phyloP scores from a whole-genome alignment of 176 grass and related monocot genomes.

The Secale cereale region DNA sequence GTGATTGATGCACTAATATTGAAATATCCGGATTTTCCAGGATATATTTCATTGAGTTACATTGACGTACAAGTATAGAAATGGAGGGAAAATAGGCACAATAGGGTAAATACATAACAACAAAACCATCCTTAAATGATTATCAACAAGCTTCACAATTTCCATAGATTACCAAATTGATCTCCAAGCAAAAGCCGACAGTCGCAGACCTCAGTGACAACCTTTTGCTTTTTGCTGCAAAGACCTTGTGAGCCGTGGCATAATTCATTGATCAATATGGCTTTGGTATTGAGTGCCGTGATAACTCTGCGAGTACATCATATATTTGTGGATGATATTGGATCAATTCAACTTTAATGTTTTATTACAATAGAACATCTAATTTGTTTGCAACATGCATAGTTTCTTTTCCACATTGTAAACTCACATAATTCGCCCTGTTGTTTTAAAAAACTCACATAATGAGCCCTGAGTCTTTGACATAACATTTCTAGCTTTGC shows the following conservation, averaged over 20 bases:
- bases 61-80: not conserved
- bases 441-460: too few species aligned
- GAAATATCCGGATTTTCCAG: not conserved
- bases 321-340: not conserved
- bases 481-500: not conserved
- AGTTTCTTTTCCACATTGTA: not conserved
- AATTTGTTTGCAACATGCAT: not conserved
- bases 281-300: not conserved
- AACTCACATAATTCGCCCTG: too few species aligned
- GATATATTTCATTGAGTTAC: not conserved
- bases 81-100: not conserved
- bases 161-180: not conserved
- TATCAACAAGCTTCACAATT: not conserved
- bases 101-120: not conserved
- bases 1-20: not conserved
- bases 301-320: not conserved
- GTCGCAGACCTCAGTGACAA: not conserved
- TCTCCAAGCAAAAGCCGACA: not conserved
- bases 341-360: not conserved
- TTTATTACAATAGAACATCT: not conserved
- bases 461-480: not conserved
- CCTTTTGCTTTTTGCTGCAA: not conserved
- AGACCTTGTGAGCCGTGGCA: not conserved
- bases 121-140: not conserved
- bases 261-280: not conserved